Percentiles rank a stretch among this genome's conserved stretches.
phyloP scores from a whole-genome alignment of 2,329 filamentous ascomycete species.

The Sarocladium kiliense region DNA sequence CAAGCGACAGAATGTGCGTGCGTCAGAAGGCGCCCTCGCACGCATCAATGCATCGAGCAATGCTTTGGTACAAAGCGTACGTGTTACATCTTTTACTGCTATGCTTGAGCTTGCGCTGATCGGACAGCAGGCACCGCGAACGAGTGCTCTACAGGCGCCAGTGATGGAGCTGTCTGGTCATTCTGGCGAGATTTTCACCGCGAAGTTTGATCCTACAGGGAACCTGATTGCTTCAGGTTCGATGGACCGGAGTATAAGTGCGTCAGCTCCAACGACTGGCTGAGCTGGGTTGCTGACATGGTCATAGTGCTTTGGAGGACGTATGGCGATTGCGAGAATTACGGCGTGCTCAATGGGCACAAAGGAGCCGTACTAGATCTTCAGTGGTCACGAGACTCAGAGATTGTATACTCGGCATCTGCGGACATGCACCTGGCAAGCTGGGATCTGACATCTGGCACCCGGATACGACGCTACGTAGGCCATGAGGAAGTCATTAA shows the following conservation, averaged over 20 bases:
- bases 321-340: conserved; percentile 90
- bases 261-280: conserved; percentile 23
- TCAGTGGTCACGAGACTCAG: conserved; percentile 94
- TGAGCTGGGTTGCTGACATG: conserved; percentile 12
- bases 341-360: conserved; percentile 82
- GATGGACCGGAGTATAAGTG: conserved; percentile 89
- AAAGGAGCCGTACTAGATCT: conserved; percentile 87
- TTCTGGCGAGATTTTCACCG: conserved; percentile 83
- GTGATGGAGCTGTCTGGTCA: conserved; percentile 89
- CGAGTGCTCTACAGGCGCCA: conserved; percentile 79
- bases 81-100: conserved; percentile 15
- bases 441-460: conserved; percentile 92
- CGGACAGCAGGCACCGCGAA: conserved; percentile 60
- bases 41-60: conserved; percentile 44
- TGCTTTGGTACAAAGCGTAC: conserved; percentile 47
- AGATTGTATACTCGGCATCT: conserved; percentile 84
- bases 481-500: conserved; percentile 98
- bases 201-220: conserved; percentile 84
- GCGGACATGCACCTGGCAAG: conserved; percentile 90
- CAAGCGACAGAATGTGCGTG: conserved; percentile 74
- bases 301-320: conserved; percentile 82
- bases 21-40: conserved; percentile 41
- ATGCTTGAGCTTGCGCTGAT: conserved; percentile 13
- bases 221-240: conserved; percentile 89
- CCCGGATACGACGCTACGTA: conserved; percentile 82